Conservation (phyloP, 1,284 basidiomycete species). For the Veloporphyrellus conicus region DNA sequence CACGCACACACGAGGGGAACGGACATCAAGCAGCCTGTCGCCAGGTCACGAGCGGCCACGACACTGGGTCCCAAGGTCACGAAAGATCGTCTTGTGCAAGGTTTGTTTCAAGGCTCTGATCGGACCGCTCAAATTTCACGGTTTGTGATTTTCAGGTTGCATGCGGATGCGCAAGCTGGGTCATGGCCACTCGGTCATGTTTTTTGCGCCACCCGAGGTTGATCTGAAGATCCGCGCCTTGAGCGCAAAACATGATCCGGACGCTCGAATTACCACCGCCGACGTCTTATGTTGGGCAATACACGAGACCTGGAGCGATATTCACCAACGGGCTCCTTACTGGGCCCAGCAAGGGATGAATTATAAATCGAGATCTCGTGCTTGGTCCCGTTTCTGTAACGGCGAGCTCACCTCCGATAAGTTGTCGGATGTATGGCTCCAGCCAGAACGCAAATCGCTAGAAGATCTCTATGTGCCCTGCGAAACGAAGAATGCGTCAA, state of each 20-base stretch:
- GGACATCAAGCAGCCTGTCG: conserved; percentile 44
- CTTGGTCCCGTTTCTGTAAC: conserved; percentile 27
- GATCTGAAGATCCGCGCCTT: conserved; percentile 37
- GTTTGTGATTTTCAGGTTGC: conserved; percentile 30
- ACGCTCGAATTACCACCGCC: conserved; percentile 17
- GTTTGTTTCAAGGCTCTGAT: background rate
- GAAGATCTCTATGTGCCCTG: conserved; percentile 35
- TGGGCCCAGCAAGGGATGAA: conserved; percentile 49
- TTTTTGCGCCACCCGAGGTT: conserved; percentile 45
- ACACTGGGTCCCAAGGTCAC: conserved; percentile 29
- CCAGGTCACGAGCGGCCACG: background rate
- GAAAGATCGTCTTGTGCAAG: background rate
- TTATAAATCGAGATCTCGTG: conserved; percentile 32
- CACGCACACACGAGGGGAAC: conserved; percentile 54
- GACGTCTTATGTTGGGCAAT: conserved; percentile 47
- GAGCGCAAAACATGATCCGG: conserved; percentile 4
- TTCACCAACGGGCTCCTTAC: conserved; percentile 37
- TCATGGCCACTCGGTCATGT: conserved; percentile 43
- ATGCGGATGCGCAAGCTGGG: conserved; percentile 50
- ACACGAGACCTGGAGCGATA: conserved; percentile 42
- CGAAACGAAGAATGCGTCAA: background rate
- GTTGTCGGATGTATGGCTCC: conserved; percentile 34
- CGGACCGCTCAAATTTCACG: background rate
- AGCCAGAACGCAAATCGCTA: conserved; percentile 37
- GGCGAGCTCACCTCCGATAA: background rate